phyloP scores from a whole-genome alignment of 306 rosid species.

The Alnus rubra region DNA sequence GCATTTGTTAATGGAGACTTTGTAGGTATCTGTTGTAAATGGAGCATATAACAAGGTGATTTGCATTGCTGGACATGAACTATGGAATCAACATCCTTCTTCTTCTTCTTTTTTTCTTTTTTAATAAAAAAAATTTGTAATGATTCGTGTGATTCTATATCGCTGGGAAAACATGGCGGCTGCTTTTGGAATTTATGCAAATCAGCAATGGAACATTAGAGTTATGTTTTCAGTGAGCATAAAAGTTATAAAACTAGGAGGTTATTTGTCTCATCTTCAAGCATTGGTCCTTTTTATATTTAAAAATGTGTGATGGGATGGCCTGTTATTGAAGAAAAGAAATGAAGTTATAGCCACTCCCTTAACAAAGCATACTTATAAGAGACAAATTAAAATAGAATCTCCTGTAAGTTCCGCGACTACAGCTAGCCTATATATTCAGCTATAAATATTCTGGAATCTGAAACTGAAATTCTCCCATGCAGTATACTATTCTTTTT shows the following conservation, averaged over 20 bases:
- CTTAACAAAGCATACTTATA: neutral
- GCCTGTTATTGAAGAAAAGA: neutral
- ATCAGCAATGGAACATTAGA: neutral
- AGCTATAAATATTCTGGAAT: neutral
- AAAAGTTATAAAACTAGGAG: neutral
- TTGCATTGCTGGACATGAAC: neutral
- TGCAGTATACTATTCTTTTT: neutral
- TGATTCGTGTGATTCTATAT: neutral
- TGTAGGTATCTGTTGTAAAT: slow-evolving; percentile 2
- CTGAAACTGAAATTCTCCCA: slow-evolving; percentile 4
- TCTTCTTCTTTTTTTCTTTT: neutral
- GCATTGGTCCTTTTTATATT: neutral
- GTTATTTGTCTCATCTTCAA: neutral
- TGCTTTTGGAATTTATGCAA: neutral
- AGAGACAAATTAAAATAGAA: neutral
- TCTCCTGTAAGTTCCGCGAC: neutral
- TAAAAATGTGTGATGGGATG: neutral
- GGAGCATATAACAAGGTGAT: slow-evolving; percentile 6
- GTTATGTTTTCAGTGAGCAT: neutral
- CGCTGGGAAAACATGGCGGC: neutral
- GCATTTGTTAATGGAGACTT: slow-evolving; percentile 2
- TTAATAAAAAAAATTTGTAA: neutral
- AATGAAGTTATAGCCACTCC: neutral
- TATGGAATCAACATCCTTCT: neutral
- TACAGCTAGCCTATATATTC: neutral